A percentile compares a stretch with the other conserved stretches of the same genome.
phyloP scores from a whole-genome alignment of 345 rosid species.

The Adansonia digitata region DNA sequence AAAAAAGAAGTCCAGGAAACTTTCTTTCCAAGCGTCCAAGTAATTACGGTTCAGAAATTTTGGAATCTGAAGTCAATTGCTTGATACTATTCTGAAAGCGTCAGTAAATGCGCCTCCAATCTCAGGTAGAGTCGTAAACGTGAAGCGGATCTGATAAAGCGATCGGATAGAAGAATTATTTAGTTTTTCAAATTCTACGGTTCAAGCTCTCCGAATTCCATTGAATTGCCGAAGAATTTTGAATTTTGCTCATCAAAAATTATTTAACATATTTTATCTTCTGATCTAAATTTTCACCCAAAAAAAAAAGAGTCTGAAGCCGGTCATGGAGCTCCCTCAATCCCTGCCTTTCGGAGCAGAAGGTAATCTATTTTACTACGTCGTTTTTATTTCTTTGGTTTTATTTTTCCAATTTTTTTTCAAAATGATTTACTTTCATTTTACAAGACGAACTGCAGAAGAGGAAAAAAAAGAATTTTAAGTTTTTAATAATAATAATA shows the following conservation, averaged over 20 bases:
- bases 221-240: constrained; percentile 11
- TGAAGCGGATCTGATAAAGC: constrained; percentile 38
- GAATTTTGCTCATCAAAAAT: neutral
- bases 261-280: neutral
- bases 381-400: too few species aligned
- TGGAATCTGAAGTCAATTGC: neutral
- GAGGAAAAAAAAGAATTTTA: neutral
- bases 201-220: constrained; percentile 7
- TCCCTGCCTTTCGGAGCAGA: constrained; percentile 62
- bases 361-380: constrained; percentile 37
- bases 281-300: too few species aligned
- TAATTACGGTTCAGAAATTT: neutral
- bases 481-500: too few species aligned
- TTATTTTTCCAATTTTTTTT: neutral
- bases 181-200: neutral
- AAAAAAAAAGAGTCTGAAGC: neutral
- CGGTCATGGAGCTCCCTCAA: constrained; percentile 83
- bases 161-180: neutral
- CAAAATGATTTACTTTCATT: neutral
- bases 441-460: neutral
- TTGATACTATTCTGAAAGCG: neutral
- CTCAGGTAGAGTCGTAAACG: constrained; percentile 24
- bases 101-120: constrained; percentile 29
- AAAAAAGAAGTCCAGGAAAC: neutral
- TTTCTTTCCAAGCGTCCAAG: neutral